Evolutionary conservation across 2,329 filamentous ascomycete genomes (phyloP).

Genomic region (Didymellaceae sp.): DNA sequence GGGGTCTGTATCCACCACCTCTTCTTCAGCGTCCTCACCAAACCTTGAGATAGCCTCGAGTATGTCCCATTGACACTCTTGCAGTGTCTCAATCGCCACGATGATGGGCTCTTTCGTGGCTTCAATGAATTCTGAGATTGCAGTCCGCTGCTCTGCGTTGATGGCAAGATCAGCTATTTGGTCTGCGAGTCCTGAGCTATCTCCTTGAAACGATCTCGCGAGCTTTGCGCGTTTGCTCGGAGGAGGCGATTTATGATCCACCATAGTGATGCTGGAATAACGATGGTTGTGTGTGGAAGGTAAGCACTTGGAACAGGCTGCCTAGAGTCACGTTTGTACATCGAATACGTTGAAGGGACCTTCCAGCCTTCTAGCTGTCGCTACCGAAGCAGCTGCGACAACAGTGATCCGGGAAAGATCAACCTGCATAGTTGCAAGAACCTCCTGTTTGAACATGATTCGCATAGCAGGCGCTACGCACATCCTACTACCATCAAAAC

Average conservation of each 20-base stretch:
- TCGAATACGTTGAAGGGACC: too few species aligned
- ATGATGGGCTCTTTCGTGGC: slow-evolving; percentile 2
- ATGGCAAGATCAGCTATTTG: background rate
- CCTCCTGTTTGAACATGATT: too few species aligned
- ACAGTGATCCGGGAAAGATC: too few species aligned
- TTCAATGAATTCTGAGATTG: background rate
- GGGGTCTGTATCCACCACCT: background rate
- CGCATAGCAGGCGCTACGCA: too few species aligned
- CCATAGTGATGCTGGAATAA: background rate
- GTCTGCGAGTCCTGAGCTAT: background rate
- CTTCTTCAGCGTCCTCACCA: background rate
- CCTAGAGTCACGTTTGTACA: background rate
- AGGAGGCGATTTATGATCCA: background rate
- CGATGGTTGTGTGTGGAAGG: background rate
- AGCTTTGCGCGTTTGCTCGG: background rate
- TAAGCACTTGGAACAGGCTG: background rate
- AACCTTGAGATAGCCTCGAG: slow-evolving; percentile 6
- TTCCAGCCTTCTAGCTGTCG: too few species aligned
- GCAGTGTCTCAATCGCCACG: slow-evolving; percentile 1
- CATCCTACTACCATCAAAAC: too few species aligned
- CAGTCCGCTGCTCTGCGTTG: background rate
- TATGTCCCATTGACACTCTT: slow-evolving; percentile 6
- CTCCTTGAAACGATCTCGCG: background rate
- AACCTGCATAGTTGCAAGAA: too few species aligned
- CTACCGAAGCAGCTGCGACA: too few species aligned